Evolutionary conservation across 2,329 filamentous ascomycete species (phyloP), one percentile per base, ranked within the genome.

Genomic region (Aspergillus luchuensis): DNA sequence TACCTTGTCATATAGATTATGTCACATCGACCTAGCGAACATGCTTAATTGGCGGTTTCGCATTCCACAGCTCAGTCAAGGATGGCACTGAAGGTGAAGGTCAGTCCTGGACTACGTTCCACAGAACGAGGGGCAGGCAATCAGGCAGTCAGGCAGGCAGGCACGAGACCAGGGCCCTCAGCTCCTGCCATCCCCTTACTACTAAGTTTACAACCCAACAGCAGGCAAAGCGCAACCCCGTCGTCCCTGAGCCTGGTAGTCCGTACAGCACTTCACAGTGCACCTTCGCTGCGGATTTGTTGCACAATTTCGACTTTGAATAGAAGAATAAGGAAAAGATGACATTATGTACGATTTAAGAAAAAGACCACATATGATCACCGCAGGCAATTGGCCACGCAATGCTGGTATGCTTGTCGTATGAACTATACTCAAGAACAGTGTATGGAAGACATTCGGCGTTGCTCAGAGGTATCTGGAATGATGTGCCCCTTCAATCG

Each of bases 361-460:
- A 45, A 47, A 56, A 21, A 60, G 41, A 57, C 39, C 30, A 30
- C 48, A 65, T 52, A 61, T 33, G 58, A 33, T 58, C 61, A 51
- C 17, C 36, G 45, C 52, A 5, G 52, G 55, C 21, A 19, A 56
- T 17, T 25, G 28, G 45, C 53, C 59, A 54, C 43, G 47, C 13
- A 61, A 41, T 59, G 28, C 41, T 56, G 53, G 57, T 23, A 50
- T 58, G 41, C n/a, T 56, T 36, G 56, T 30, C 23, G 17, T 17
- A 30, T 43, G 45, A 39, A 59, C 47, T 60, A 57, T 58, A 62
- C 51, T 58, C 49, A 60, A 53, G 33, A 56, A 50, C 15, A 56
- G 11, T 51, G 52, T 50, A 59, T 25, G 50, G 13, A 51, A 47
- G 28, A 50, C 47, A 50, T 50, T 50, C 47, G 28, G 19, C 4